These are phyloP conservation scores for Pisolithus thermaeus DNA, from an alignment of 1,284 basidiomycete species.

Conservation along the genomic window DNA sequence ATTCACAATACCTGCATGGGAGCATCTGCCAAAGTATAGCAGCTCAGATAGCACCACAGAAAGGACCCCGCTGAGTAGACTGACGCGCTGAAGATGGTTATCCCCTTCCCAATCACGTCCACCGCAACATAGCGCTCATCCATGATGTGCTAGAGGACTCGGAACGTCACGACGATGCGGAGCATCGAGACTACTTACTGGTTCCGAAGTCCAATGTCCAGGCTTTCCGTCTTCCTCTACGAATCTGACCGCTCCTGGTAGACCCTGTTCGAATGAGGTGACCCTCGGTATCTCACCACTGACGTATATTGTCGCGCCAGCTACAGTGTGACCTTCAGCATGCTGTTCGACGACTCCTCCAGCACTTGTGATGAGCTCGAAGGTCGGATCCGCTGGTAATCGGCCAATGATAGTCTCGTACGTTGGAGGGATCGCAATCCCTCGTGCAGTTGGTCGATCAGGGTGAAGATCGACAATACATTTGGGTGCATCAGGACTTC, in stretches of 20 bases:
- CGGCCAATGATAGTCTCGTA: slow-evolving; percentile 53
- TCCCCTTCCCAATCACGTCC: slow-evolving; percentile 73
- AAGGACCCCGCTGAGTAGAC: slow-evolving; percentile 21
- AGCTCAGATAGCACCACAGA: neutral
- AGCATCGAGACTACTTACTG: slow-evolving; percentile 34
- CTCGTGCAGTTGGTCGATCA: slow-evolving; percentile 64
- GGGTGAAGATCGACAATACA: slow-evolving; percentile 72
- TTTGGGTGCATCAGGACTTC: slow-evolving; percentile 23
- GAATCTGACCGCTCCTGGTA: slow-evolving; percentile 67
- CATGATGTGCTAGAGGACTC: slow-evolving; percentile 54
- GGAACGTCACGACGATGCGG: neutral
- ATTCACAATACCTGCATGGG: slow-evolving; percentile 81
- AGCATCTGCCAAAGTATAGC: slow-evolving; percentile 45
- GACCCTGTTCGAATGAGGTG: slow-evolving; percentile 61
- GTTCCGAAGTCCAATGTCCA: slow-evolving; percentile 57
- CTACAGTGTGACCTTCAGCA: slow-evolving; percentile 55
- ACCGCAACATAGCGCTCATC: slow-evolving; percentile 77
- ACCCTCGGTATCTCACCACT: slow-evolving; percentile 76
- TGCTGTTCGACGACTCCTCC: slow-evolving; percentile 56
- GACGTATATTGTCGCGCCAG: slow-evolving; percentile 57
- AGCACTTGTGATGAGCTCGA: slow-evolving; percentile 52
- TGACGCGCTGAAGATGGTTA: slow-evolving; percentile 77
- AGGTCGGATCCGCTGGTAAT: slow-evolving; percentile 64
- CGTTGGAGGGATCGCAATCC: slow-evolving; percentile 59
- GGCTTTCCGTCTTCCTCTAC: slow-evolving; percentile 32